Percentiles rank a stretch among this genome's conserved stretches.
These are phyloP conservation scores for Platismatia glauca DNA, from an alignment of 495 filamentous ascomycete species.

Conservation along the genomic window DNA sequence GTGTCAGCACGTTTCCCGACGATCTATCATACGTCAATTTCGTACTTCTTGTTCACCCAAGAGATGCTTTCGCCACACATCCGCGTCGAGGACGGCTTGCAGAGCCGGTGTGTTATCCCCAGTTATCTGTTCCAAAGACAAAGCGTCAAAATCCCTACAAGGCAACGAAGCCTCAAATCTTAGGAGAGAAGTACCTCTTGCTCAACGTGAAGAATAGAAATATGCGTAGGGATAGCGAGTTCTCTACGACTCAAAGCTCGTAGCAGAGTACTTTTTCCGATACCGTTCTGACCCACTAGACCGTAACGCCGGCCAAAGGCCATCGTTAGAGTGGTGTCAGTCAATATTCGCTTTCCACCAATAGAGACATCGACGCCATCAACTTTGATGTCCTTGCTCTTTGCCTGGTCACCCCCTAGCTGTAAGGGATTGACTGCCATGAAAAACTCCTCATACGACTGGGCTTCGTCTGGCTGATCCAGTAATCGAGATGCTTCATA, in stretches of 20 bases:
- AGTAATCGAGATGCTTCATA: constrained; percentile 93
- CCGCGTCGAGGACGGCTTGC: constrained; percentile 93
- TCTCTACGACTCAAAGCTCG: constrained; percentile 89
- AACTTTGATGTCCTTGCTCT: constrained; percentile 99
- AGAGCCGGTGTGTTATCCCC: constrained; percentile 94
- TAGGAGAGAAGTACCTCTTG: constrained; percentile 63
- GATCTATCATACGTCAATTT: constrained; percentile 8
- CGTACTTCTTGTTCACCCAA: constrained; percentile 78
- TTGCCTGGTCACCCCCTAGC: constrained; percentile 63
- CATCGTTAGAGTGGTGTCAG: constrained; percentile 80
- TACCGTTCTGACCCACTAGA: constrained; percentile 98
- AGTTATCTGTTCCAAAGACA: constrained; percentile 51
- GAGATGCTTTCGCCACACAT: constrained; percentile 97
- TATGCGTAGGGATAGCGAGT: constrained; percentile 86
- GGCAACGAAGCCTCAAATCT: neutral
- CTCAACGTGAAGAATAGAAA: constrained; percentile 97
- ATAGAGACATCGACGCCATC: constrained; percentile 93
- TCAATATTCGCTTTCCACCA: constrained; percentile 77
- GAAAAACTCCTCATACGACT: constrained; percentile 98
- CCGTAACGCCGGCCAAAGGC: constrained; percentile 93
- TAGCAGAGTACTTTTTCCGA: constrained; percentile 94
- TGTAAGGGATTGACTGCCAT: constrained; percentile 98
- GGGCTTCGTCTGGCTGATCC: constrained; percentile 69
- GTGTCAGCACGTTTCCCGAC: constrained; percentile 18
- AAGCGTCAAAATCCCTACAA: neutral